These are phyloP conservation scores for Xylaria longipes DNA, from an alignment of 495 filamentous ascomycete genomes.

Conservation along the genomic window DNA sequence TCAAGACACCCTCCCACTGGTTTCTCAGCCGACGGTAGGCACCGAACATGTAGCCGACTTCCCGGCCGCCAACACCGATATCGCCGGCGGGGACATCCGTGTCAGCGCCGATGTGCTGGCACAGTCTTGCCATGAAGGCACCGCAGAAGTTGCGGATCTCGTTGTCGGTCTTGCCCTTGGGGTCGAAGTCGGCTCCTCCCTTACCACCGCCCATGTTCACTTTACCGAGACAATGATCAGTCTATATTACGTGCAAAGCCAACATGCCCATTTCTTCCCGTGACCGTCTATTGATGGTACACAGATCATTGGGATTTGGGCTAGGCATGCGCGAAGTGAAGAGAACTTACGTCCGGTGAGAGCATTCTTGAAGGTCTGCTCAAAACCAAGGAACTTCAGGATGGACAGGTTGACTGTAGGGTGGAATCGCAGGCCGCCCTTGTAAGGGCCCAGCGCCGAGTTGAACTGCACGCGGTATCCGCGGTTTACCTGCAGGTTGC, in stretches of 20 bases:
- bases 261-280: background rate
- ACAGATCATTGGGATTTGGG: background rate
- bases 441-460: conserved; percentile 96
- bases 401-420: conserved; percentile 96
- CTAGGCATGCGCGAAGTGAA: background rate
- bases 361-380: conserved; percentile 99
- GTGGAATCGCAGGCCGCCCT: conserved; percentile 96
- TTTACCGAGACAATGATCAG: conserved; percentile 45
- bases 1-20: conserved; percentile 91
- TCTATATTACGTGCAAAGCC: conserved; percentile 9
- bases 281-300: background rate
- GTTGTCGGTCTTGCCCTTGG: conserved; percentile 96
- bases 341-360: conserved; percentile 83
- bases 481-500: conserved; percentile 89
- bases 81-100: conserved; percentile 96
- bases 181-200: conserved; percentile 98
- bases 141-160: conserved; percentile 99
- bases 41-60: conserved; percentile 95
- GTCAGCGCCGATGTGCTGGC: conserved; percentile 93
- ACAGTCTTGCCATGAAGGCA: conserved; percentile 93
- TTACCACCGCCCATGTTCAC: conserved; percentile 99
- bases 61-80: conserved; percentile 87
- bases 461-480: conserved; percentile 99
- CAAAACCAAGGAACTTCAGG: conserved; percentile 97
- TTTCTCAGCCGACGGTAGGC: conserved; percentile 89